Evolutionary conservation across 2,329 filamentous ascomycete species (phyloP), one percentile per base, ranked within the genome.

Genomic region (Penicillium sp.): DNA sequence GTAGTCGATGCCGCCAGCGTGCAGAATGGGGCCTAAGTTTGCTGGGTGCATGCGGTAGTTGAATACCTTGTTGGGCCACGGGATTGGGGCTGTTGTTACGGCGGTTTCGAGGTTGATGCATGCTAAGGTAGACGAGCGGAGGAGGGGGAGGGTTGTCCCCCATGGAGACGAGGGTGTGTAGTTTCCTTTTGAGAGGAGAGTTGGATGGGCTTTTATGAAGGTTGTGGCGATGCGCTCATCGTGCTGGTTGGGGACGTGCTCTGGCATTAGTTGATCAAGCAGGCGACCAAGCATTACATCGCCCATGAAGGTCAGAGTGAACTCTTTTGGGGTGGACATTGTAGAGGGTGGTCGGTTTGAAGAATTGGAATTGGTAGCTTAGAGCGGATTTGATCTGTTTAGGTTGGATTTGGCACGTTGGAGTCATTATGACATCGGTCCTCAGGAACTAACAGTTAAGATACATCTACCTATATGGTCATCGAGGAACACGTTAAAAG

Each of bases 281-380:
- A 77, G 72, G 4, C 75, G 74, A 43, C 71, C 75, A 9, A 77
- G 71, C 75, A 77, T 78, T n/a, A 76, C 70, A 55, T 78, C 75
- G 59, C 75, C 75, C 38, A 70, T 59, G 57, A 73, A 68, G 52
- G 69, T 67, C 48, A 75, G 54, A 35, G 63, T 70, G 62, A 70
- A 75, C 9, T 55, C 47, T 21, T 49, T 53, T 3, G 15, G n/a
- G 17, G 38, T 19, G 13, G 51, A 23, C 53, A 61, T 63, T 31
- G 33, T 19, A 17, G 17, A 15, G 4, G 3, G 1, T 27, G 25
- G 21, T 31, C 8, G 21, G 19, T 21, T 17, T 15, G 12, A 39
- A 44, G 25, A 36, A 27, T 41, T 47, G 15, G 35, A n/a, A n/a
- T 29, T 33, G 13, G 38, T 42, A 36, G 51, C 33, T 23, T n/a